phyloP scores from a whole-genome alignment of 2,329 filamentous ascomycete species.

The Xylariaceae sp. region DNA sequence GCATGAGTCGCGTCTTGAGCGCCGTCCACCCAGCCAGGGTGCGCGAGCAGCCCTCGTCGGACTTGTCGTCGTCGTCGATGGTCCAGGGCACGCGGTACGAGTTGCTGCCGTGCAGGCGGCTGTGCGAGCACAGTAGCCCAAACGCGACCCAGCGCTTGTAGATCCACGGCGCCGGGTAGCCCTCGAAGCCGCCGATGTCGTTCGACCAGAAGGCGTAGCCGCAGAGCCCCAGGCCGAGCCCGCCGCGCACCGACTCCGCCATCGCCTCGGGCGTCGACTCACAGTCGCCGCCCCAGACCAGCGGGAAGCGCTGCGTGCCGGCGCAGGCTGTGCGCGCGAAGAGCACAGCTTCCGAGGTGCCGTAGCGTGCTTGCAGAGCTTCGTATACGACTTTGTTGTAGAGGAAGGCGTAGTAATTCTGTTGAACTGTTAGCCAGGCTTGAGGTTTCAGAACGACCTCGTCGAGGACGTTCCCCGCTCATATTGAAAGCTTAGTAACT shows the following conservation, averaged over 20 bases:
- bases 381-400: constrained; percentile 76
- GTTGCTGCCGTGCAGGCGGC: constrained; percentile 70
- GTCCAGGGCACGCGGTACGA: constrained; percentile 79
- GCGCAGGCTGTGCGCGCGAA: constrained; percentile 72
- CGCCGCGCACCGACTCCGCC: constrained; percentile 72
- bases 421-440: constrained; percentile 4
- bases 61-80: constrained; percentile 67
- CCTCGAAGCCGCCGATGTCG: constrained; percentile 76
- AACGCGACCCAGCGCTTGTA: constrained; percentile 84
- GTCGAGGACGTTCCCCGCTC: too few species aligned
- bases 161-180: constrained; percentile 68
- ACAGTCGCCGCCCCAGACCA: constrained; percentile 77
- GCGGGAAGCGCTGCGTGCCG: constrained; percentile 71
- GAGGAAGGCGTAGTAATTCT: constrained; percentile 74
- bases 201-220: constrained; percentile 73
- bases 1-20: constrained; percentile 59
- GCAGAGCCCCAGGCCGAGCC: constrained; percentile 66
- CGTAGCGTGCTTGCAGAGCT: constrained; percentile 61
- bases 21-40: constrained; percentile 54
- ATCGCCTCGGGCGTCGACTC: constrained; percentile 76
- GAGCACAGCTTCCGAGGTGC: constrained; percentile 61
- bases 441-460: too few species aligned
- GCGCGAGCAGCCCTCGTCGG: constrained; percentile 59
- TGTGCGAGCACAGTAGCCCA: constrained; percentile 72
- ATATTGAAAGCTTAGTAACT: too few species aligned